Base-by-base conservation (phyloP, 2,329 filamentous ascomycete species). In the Hypoxylon sp. region DNA sequence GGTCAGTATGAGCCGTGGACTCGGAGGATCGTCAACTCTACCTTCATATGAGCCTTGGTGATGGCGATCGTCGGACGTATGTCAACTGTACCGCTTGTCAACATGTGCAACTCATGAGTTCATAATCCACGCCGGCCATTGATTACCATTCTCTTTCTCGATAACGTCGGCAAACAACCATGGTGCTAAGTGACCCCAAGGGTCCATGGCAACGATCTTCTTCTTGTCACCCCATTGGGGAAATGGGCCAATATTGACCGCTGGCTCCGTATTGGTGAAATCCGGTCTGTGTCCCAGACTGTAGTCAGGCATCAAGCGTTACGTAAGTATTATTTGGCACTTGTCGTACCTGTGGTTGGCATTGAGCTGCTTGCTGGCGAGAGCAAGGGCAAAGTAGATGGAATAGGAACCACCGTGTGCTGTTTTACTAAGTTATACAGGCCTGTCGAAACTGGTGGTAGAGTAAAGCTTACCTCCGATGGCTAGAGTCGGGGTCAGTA, bases 161-260 rank as follows among this genome's bases (percentile, higher is more conserved):
- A 96, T 93, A 46, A 87, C 85, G 67, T 95, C 89, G 69, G 91
- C 91, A 81, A 91, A 97, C 2, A 96, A 80, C 90, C 91, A 94
- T 7, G 93, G 92, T 7, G 91, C 87, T 64, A 97, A 82, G 80
- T 98, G 96, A 5, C 96, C 95, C 78, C 91, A 92, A 0, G 95
- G 95, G 76, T 98, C 96, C 93, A 99, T 97, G 16, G 95, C 93
- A 12, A 98, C 95, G 68, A 99, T 98, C 83, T 97, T 98, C 79
- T 93, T 93, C 74, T 87, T 87, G 76, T 97, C 92, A 24, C 86
- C 87, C 95, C 95, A 99, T 80, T 96, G 89, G 6, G 92, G 89
- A 73, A 97, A 97, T 6, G 93, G 93, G 0, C 93, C 93, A 75
- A 98, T 93, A 55, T 90, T 87, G 20, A 89, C 92, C n/a, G 94